These are phyloP conservation scores for Miamiensis avidus DNA, from an alignment of 169 alveolate genomes.

Conservation along the genomic window DNA sequence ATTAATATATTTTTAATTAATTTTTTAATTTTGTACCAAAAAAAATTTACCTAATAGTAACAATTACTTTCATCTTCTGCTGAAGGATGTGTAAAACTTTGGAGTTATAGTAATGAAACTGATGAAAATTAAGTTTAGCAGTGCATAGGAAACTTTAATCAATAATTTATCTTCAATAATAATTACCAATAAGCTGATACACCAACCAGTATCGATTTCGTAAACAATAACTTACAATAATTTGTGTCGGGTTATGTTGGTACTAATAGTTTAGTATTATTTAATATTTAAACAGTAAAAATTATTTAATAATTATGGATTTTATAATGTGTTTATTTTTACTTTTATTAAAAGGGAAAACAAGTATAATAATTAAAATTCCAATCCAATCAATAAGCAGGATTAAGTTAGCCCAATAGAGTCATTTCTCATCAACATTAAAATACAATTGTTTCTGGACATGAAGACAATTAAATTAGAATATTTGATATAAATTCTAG, in stretches of 20 bases:
- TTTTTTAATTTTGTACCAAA: background rate
- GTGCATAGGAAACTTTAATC: background rate
- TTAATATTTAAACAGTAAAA: constrained; percentile 19
- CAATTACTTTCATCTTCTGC: constrained; percentile 10
- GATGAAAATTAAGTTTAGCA: background rate
- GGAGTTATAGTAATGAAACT: background rate
- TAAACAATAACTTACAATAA: background rate
- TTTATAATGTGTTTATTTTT: background rate
- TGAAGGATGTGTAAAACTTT: constrained; percentile 11
- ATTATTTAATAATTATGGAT: background rate
- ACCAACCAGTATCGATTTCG: constrained; percentile 4
- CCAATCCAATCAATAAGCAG: background rate
- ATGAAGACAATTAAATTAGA: constrained; percentile 16
- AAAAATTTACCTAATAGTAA: background rate
- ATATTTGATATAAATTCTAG: constrained; percentile 23
- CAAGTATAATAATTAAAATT: no score
- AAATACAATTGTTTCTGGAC: constrained; percentile 15
- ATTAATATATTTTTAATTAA: background rate
- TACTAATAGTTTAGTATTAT: background rate
- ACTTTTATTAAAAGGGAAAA: background rate
- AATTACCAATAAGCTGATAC: constrained; percentile 1
- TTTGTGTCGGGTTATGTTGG: constrained; percentile 1
- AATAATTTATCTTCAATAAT: background rate
- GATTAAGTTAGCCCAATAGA: background rate
- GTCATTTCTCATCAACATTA: constrained; percentile 11